Base-by-base conservation (phyloP, 108 stramenopile genomes). In the Cyclotella choctawhatcheeana region DNA sequence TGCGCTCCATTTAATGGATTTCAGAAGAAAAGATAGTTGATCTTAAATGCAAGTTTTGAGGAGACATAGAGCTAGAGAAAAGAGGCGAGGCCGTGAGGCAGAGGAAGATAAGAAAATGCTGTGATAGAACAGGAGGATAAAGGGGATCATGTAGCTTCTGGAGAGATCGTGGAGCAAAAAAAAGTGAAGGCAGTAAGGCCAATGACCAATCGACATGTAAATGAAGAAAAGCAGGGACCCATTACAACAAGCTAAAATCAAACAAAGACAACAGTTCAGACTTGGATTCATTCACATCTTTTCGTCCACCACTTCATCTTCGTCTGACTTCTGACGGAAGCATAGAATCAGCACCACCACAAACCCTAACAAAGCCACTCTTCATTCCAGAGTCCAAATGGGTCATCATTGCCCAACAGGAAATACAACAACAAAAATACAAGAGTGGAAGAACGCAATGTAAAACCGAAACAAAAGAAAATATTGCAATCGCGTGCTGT, bases 1-100 rank as follows among this genome's bases (percentile, higher is more conserved):
- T 95, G 94, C 69, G 86, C 89, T 22, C 89, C 80, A 21, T 92
- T 82, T 67, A 95, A 95, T 81, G 90, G 91, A 30, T 95, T 95
- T 68, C 71, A 88, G 64, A 89, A 89, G 71, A 84, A 76, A 37
- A 48, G 37, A 44, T 69, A 50, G 35, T 40, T 1, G 30, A 31
- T 8, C 13, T 30, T 8, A 17, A 33, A n/a, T n/a, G n/a, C n/a
- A n/a, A n/a, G 80, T 77, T 58, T 50, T 63, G 37, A 60, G 76
- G 54, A 33, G 80, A 13, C 51, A 44, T 31, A 33, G 75, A 63
- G 71, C 78, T 18, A 75, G 80, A 17, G 75, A 65, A 62, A 61
- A 53, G 22, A 45, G 60, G 13, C 44, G 37, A 25, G 26, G 61
- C 31, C 54, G 58, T 29, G 44, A 58, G 26, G 24, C 44, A 16